Evolutionary conservation across 495 filamentous ascomycete genomes (phyloP).

Genomic region (Podospora sp.): DNA sequence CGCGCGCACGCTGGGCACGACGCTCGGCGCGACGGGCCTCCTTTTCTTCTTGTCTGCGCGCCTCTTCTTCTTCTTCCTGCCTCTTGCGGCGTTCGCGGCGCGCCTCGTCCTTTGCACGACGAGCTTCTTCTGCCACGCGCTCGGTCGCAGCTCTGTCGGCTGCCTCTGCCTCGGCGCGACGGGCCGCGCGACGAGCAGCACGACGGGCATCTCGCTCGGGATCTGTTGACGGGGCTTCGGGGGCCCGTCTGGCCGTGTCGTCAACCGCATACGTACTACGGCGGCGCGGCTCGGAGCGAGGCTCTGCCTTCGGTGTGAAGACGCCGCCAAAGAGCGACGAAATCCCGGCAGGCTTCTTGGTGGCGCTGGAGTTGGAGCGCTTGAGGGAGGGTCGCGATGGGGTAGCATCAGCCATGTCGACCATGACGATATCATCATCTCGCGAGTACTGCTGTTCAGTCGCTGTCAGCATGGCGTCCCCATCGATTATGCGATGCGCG

Average conservation of each 20-base stretch:
- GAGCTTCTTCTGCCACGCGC: constrained; percentile 50
- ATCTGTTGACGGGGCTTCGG: constrained; percentile 43
- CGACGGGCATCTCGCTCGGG: constrained; percentile 58
- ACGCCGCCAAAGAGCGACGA: constrained; percentile 49
- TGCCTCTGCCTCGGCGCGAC: constrained; percentile 50
- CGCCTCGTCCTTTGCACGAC: constrained; percentile 47
- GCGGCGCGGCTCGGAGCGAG: constrained; percentile 46
- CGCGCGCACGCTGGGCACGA: constrained; percentile 47
- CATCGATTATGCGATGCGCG: constrained; percentile 22
- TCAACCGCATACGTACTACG: constrained; percentile 49
- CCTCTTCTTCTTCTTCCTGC: constrained; percentile 50
- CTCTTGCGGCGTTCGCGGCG: constrained; percentile 48
- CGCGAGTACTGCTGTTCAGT: constrained; percentile 37
- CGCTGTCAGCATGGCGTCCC: constrained; percentile 31
- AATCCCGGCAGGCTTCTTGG: constrained; percentile 38
- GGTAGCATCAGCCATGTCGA: constrained; percentile 38
- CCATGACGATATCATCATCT: constrained; percentile 49
- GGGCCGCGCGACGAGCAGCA: constrained; percentile 50
- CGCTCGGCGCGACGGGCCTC: constrained; percentile 56
- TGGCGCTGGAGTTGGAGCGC: constrained; percentile 46
- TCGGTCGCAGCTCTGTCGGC: constrained; percentile 50
- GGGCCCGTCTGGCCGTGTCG: constrained; percentile 33
- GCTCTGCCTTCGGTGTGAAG: constrained; percentile 35
- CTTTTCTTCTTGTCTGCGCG: constrained; percentile 52
- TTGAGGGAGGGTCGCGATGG: constrained; percentile 39